phyloP scores from a whole-genome alignment of 331 rosid genomes.

The Phaseolus coccineus region DNA sequence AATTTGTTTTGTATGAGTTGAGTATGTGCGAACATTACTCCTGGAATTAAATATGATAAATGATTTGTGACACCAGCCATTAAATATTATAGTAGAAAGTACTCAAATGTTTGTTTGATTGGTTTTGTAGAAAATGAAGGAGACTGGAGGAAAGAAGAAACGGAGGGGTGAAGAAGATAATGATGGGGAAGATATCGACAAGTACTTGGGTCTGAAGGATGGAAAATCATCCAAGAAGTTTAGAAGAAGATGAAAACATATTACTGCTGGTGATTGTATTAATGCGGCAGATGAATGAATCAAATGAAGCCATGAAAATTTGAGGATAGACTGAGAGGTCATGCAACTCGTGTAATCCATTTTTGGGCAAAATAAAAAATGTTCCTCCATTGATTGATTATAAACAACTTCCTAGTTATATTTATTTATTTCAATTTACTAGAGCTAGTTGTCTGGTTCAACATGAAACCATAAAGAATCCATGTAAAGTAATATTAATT shows the following conservation, averaged over 20 bases:
- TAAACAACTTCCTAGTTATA: background rate
- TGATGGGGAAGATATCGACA: conserved; percentile 59
- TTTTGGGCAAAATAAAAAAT: background rate
- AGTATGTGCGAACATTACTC: background rate
- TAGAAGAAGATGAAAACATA: conserved; percentile 40
- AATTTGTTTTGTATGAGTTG: background rate
- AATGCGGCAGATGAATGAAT: background rate
- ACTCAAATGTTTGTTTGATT: conserved; percentile 6
- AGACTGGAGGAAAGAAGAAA: conserved; percentile 57
- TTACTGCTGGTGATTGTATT: background rate
- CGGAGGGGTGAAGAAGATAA: conserved; percentile 49
- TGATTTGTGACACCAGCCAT: background rate
- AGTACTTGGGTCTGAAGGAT: conserved; percentile 59
- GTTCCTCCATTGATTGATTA: background rate
- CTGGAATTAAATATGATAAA: background rate
- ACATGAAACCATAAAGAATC: background rate
- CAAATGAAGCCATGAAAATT: conserved; percentile 2
- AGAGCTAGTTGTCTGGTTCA: background rate
- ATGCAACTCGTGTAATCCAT: background rate
- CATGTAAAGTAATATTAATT: background rate
- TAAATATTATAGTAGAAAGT: background rate
- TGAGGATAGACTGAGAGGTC: background rate
- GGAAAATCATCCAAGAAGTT: conserved; percentile 62
- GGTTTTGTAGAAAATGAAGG: conserved; percentile 70
- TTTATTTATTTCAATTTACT: background rate